phyloP scores from a whole-genome alignment of 148 eudicot genomes.

The Cornus controversa region DNA sequence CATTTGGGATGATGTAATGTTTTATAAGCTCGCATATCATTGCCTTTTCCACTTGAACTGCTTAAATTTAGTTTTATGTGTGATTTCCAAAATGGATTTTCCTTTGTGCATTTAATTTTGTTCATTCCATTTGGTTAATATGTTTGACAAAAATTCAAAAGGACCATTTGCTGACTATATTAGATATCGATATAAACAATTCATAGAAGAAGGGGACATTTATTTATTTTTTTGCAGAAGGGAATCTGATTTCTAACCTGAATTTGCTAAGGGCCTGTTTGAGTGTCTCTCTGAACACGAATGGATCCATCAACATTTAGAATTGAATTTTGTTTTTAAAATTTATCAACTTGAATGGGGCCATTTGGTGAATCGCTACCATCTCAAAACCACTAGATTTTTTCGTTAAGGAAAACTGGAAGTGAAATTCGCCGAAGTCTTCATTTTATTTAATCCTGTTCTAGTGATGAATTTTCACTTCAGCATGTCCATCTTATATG shows the following conservation, averaged over 20 bases:
- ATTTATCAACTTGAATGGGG: too few species aligned
- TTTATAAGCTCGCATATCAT: conserved; percentile 6
- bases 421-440: too few species aligned
- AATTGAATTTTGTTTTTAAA: too few species aligned
- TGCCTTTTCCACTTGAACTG: background rate
- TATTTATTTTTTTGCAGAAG: background rate
- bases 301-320: too few species aligned
- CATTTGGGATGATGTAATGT: conserved; percentile 90
- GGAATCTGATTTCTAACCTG: too few species aligned
- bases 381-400: too few species aligned
- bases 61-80: background rate
- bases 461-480: too few species aligned
- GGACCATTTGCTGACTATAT: too few species aligned
- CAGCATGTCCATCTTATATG: background rate
- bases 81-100: background rate
- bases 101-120: background rate
- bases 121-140: conserved; percentile 1
- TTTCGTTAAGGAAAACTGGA: too few species aligned
- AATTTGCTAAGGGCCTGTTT: background rate
- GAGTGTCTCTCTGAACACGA: background rate
- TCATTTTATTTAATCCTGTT: too few species aligned
- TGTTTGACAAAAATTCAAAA: too few species aligned
- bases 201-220: background rate
- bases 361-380: too few species aligned
- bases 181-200: background rate